Percentiles rank a stretch among this genome's conserved stretches.
Evolutionary conservation across 352 stramenopile genomes (phyloP).

Genomic region (Phytophthora pseudosyringae): DNA sequence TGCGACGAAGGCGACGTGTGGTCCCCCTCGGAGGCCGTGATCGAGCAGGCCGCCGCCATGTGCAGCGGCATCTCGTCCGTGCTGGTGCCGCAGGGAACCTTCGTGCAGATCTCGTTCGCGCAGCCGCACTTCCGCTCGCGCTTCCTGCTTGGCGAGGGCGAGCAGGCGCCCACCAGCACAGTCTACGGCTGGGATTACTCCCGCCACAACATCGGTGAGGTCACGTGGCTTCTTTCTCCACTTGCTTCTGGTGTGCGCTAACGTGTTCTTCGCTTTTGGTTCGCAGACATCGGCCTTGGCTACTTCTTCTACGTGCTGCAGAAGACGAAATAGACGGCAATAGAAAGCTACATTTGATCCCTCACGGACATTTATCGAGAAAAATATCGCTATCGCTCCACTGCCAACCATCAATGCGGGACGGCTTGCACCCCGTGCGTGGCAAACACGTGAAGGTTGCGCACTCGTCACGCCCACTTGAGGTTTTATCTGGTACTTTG

Average conservation of each 20-base stretch:
- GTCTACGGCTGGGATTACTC: slow-evolving; percentile 57
- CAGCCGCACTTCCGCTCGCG: slow-evolving; percentile 85
- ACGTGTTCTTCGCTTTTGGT: slow-evolving; percentile 8
- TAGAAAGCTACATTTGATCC: slow-evolving; percentile 16
- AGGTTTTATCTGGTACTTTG: no score
- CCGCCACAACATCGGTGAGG: slow-evolving; percentile 60
- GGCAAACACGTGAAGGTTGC: no score
- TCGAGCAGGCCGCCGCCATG: slow-evolving; percentile 58
- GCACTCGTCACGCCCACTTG: no score
- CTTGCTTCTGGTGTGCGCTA: slow-evolving; percentile 7
- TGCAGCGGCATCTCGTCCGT: slow-evolving; percentile 55
- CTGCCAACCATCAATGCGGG: no score
- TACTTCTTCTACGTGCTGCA: slow-evolving; percentile 72
- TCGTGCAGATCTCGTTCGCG: slow-evolving; percentile 83
- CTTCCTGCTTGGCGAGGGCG: slow-evolving; percentile 55
- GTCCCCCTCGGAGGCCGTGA: slow-evolving; percentile 60
- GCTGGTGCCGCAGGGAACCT: slow-evolving; percentile 50
- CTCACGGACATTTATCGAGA: no score
- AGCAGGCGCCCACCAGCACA: slow-evolving; percentile 36
- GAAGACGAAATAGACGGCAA: slow-evolving; percentile 33
- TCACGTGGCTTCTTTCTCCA: neutral
- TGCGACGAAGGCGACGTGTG: slow-evolving; percentile 78
- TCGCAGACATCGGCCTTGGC: slow-evolving; percentile 53
- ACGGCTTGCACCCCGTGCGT: no score
- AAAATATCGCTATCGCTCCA: no score